Conservation (phyloP, 2,329 filamentous ascomycete genomes). For the Monosporascus sp. region DNA sequence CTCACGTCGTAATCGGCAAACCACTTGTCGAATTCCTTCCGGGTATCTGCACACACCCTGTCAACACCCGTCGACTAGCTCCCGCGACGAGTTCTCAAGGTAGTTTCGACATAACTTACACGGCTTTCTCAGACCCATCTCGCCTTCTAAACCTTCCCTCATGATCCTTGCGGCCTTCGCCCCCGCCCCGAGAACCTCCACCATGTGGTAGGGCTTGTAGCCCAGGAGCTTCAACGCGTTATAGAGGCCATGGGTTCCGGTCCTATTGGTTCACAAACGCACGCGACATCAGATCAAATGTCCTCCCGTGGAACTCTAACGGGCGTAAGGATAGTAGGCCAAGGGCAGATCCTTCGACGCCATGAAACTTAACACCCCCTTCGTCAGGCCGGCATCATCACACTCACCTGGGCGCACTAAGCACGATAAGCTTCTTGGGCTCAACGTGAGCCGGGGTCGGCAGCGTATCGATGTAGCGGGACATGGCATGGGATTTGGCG, state of each 20-base stretch:
- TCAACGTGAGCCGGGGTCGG: constrained; percentile 23
- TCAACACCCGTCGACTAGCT: constrained; percentile 1
- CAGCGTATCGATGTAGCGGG: constrained; percentile 29
- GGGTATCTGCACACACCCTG: constrained; percentile 16
- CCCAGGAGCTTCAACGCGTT: constrained; percentile 28
- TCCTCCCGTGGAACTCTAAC: too few relatives aligned
- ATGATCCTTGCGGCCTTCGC: constrained; percentile 19
- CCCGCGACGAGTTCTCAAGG: neutral
- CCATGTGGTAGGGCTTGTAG: constrained; percentile 32
- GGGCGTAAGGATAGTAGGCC: too few relatives aligned
- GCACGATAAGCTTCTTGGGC: constrained; percentile 30
- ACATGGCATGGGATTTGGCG: constrained; percentile 16
- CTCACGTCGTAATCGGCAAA: constrained; percentile 32
- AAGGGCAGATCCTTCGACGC: too few relatives aligned
- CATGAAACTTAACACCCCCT: too few relatives aligned
- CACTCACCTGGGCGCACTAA: constrained; percentile 31
- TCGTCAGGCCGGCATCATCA: neutral
- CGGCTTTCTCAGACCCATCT: constrained; percentile 21
- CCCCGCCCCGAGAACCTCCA: constrained; percentile 21
- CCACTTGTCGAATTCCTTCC: constrained; percentile 35
- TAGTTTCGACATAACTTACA: constrained; percentile 16
- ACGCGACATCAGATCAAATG: neutral
- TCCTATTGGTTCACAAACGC: constrained; percentile 16
- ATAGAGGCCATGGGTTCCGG: constrained; percentile 30
- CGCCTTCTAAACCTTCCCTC: constrained; percentile 24